Percentiles rank a stretch among this genome's conserved stretches.
phyloP scores from a whole-genome alignment of 805 yeast species.

The Millerozyma acaciae region DNA sequence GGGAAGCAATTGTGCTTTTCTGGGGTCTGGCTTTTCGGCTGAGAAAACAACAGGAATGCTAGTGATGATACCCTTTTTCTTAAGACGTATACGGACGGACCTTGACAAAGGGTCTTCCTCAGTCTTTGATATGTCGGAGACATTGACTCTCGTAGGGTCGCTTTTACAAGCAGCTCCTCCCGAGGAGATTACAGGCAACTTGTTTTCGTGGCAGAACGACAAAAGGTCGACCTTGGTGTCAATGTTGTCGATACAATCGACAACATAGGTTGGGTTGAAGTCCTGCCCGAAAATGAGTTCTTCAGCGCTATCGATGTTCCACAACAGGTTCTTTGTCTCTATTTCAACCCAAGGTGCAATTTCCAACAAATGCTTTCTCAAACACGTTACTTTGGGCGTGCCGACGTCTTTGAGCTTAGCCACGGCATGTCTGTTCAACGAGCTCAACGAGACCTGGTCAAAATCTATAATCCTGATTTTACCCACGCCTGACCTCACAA shows the following conservation, averaged over 20 bases:
- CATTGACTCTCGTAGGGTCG: slow-evolving; percentile 87
- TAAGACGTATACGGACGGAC: slow-evolving; percentile 78
- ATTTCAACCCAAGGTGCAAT: slow-evolving; percentile 94
- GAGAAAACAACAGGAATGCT: slow-evolving; percentile 88
- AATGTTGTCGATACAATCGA: slow-evolving; percentile 95
- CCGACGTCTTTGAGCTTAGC: slow-evolving; percentile 94
- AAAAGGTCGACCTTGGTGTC: slow-evolving; percentile 94
- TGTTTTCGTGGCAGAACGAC: slow-evolving; percentile 59
- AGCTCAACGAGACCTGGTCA: slow-evolving; percentile 91
- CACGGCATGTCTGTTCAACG: slow-evolving; percentile 90
- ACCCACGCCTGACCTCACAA: slow-evolving; percentile 86
- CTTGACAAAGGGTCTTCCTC: slow-evolving; percentile 93
- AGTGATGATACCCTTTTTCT: slow-evolving; percentile 67
- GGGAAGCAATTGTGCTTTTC: slow-evolving; percentile 84
- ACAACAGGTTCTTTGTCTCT: slow-evolving; percentile 73
- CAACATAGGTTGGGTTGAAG: slow-evolving; percentile 67
- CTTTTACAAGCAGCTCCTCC: slow-evolving; percentile 98
- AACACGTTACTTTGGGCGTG: slow-evolving; percentile 78
- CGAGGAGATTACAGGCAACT: slow-evolving; percentile 73
- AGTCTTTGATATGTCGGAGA: slow-evolving; percentile 84
- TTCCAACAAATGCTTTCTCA: slow-evolving; percentile 59
- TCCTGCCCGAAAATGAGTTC: slow-evolving; percentile 49
- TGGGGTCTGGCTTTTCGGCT: slow-evolving; percentile 94
- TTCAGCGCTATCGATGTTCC: slow-evolving; percentile 66
- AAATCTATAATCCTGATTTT: slow-evolving; percentile 81